phyloP scores from a whole-genome alignment of 2,329 filamentous ascomycete genomes.

The Remersonia thermophila region DNA sequence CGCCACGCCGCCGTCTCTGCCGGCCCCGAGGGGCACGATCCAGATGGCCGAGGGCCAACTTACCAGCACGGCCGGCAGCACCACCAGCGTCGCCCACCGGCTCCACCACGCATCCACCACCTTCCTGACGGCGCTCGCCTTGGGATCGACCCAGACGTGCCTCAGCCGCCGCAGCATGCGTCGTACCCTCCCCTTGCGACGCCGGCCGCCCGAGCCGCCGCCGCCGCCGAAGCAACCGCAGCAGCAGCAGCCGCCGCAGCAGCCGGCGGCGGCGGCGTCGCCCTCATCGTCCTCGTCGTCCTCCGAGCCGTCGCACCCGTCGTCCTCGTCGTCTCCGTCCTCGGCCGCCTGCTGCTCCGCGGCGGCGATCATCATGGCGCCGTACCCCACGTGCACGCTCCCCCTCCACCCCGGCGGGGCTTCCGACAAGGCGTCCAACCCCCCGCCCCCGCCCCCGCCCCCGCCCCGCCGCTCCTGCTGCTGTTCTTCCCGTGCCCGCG shows the following conservation, averaged over 20 bases:
- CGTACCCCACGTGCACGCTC: conserved; percentile 46
- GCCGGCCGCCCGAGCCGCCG: conserved; percentile 17
- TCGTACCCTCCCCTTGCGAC: conserved; percentile 20
- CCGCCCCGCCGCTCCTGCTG: conserved; percentile 3
- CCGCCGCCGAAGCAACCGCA: conserved; percentile 20
- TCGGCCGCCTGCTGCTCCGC: conserved; percentile 23
- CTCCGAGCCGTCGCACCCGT: conserved; percentile 25
- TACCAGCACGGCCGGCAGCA: conserved; percentile 49
- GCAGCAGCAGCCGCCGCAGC: conserved; percentile 20
- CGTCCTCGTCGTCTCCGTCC: conserved; percentile 18
- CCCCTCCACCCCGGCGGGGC: conserved; percentile 26
- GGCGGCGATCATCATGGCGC: conserved; percentile 41
- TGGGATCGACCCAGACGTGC: conserved; percentile 50
- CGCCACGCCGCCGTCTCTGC: neutral
- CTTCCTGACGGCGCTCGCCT: conserved; percentile 43
- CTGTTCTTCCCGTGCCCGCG: neutral
- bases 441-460: conserved; percentile 16
- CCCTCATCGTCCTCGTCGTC: conserved; percentile 16
- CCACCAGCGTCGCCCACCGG: conserved; percentile 47
- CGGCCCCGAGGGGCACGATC: too few relatives aligned
- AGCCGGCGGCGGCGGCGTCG: conserved; percentile 5
- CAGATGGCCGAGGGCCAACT: too few relatives aligned
- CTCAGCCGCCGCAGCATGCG: conserved; percentile 25
- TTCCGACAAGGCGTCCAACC: neutral
- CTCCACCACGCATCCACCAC: conserved; percentile 52